A percentile compares a stretch with the other conserved stretches of the same genome.
Evolutionary conservation across 2,329 filamentous ascomycete species (phyloP).

Genomic region (Talaromyces sp.): DNA sequence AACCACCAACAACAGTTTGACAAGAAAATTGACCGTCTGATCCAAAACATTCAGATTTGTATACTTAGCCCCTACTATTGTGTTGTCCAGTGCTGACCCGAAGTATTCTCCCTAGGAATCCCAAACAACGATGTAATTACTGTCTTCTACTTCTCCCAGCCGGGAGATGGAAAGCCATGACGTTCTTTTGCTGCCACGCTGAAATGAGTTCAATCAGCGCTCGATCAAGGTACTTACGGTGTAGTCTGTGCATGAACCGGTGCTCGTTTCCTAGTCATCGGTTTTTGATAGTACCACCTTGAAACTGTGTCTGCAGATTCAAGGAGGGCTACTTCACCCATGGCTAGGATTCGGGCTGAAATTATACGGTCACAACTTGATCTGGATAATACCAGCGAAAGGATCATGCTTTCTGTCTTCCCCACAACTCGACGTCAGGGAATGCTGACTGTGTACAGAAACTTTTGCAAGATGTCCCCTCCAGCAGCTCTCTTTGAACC

Average conservation of each 20-base stretch:
- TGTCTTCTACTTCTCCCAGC: constrained; percentile 16
- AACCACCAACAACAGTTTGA: constrained; percentile 2
- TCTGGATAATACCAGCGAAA: constrained; percentile 99
- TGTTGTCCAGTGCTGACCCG: constrained; percentile 3
- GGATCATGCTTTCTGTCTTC: constrained; percentile 78
- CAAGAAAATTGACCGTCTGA: background rate
- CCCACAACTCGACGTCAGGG: constrained; percentile 19
- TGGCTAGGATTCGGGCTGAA: constrained; percentile 48
- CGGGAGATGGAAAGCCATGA: constrained; percentile 35
- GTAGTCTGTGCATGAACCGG: constrained; percentile 58
- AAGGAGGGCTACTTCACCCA: background rate
- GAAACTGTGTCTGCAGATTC: constrained; percentile 14
- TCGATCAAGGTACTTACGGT: constrained; percentile 48
- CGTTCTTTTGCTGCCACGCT: constrained; percentile 28
- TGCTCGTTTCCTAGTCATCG: constrained; percentile 47
- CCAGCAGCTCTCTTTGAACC: constrained; percentile 62
- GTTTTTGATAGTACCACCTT: constrained; percentile 15
- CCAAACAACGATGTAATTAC: constrained; percentile 21
- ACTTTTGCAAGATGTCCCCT: constrained; percentile 65
- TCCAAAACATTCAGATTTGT: constrained; percentile 2
- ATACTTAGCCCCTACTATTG: constrained; percentile 13
- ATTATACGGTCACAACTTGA: constrained; percentile 95
- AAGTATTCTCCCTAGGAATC: background rate
- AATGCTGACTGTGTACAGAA: constrained; percentile 38
- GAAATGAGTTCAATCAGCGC: constrained; percentile 5